A percentile compares a stretch with the other conserved stretches of the same genome.
These are phyloP conservation scores for Periconia macrospinosa DNA, from an alignment of 2,329 filamentous ascomycete genomes.

Conservation along the genomic window DNA sequence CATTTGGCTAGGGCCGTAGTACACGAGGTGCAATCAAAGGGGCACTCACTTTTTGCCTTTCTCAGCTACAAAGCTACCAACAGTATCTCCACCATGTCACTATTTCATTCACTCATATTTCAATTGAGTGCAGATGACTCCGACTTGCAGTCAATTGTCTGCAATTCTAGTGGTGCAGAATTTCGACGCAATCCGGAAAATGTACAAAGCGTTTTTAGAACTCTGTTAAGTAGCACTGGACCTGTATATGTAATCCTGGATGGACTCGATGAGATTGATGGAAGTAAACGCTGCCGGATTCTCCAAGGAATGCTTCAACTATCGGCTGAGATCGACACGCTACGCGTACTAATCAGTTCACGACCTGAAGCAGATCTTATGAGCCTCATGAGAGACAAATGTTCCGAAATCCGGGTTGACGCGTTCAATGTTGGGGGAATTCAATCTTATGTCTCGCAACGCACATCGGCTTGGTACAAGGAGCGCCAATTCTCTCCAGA, in stretches of 20 bases:
- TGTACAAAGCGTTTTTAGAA: not conserved
- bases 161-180: constrained; percentile 14
- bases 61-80: constrained; percentile 12
- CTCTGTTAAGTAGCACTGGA: no score
- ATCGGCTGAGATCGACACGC: not conserved
- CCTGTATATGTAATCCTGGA: no score
- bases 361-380: constrained; percentile 21
- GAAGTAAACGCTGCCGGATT: not conserved
- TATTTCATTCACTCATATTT: constrained; percentile 27
- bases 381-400: no score
- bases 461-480: not conserved
- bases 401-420: no score
- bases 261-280: no score
- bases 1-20: not conserved
- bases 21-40: not conserved
- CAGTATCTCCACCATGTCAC: not conserved
- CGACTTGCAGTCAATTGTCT: constrained; percentile 22
- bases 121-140: constrained; percentile 18
- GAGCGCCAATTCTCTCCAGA: constrained; percentile 4
- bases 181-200: constrained; percentile 10
- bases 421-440: not conserved
- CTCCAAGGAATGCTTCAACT: not conserved
- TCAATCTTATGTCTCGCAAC: constrained; percentile 6
- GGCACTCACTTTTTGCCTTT: constrained; percentile 12
- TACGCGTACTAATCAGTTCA: constrained; percentile 23